A percentile compares a stretch with the other conserved stretches of the same genome.
Evolutionary conservation across 495 filamentous ascomycete species (phyloP).

Genomic region (Amorphotheca resinae): DNA sequence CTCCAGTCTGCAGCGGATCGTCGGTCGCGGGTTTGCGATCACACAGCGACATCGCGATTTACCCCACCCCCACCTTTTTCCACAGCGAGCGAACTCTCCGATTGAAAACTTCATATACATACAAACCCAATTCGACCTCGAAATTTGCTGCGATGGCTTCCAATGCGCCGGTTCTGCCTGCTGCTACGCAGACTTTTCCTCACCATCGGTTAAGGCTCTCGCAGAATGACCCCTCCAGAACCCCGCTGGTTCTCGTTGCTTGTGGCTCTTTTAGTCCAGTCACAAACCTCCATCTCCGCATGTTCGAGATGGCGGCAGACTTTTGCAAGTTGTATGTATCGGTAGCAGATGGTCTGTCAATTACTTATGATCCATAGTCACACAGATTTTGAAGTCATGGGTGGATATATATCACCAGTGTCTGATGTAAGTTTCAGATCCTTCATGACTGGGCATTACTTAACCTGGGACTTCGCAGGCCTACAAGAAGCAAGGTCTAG

Average conservation of each 20-base stretch:
- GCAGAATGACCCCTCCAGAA: constrained; percentile 55
- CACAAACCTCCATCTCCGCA: constrained; percentile 75
- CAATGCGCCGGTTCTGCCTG: constrained; percentile 3
- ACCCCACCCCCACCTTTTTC: too few relatives aligned
- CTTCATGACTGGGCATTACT: constrained; percentile 47
- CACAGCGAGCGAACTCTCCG: too few relatives aligned
- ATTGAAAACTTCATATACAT: too few relatives aligned
- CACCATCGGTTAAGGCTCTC: constrained; percentile 50
- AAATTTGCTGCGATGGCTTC: too few relatives aligned
- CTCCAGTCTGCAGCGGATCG: too few relatives aligned
- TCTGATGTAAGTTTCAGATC: constrained; percentile 69
- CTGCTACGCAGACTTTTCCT: constrained; percentile 43
- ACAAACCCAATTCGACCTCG: too few relatives aligned
- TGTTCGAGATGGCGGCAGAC: constrained; percentile 86
- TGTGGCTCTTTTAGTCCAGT: constrained; percentile 87
- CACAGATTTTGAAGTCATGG: constrained; percentile 74
- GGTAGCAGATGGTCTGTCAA: neutral
- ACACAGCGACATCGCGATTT: too few relatives aligned
- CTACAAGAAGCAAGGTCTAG: constrained; percentile 82
- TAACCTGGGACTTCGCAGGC: constrained; percentile 33
- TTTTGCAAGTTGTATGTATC: constrained; percentile 52
- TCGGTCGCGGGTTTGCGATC: too few relatives aligned
- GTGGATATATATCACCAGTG: constrained; percentile 68
- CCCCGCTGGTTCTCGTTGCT: constrained; percentile 70
- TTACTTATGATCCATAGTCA: neutral